These are phyloP conservation scores for Gossypium arboreum DNA, from an alignment of 345 rosid species.

Conservation along the genomic window DNA sequence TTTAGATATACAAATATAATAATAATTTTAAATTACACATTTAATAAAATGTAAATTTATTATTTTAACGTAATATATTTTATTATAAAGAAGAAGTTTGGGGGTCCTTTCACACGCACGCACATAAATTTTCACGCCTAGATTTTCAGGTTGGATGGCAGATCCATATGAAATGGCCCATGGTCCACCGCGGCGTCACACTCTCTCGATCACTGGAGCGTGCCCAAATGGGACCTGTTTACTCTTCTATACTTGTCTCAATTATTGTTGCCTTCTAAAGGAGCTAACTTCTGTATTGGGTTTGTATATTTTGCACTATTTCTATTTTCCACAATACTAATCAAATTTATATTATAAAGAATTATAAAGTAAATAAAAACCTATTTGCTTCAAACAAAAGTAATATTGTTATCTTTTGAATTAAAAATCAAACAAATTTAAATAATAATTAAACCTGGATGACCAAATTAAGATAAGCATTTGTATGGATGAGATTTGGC, in stretches of 20 bases:
- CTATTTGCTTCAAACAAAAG: no score
- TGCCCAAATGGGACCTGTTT: conserved; percentile 10
- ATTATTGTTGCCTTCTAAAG: no score
- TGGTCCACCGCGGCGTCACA: conserved; percentile 9
- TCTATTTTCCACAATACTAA: no score
- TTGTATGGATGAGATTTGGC: background rate
- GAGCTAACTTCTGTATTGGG: no score
- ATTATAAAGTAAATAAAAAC: no score
- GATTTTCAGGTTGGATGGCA: conserved; percentile 9
- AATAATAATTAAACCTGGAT: background rate
- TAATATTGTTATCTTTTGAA: no score
- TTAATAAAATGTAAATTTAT: no score
- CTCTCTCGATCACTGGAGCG: background rate
- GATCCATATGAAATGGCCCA: background rate
- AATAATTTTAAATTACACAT: no score
- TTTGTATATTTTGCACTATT: no score
- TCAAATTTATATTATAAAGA: no score
- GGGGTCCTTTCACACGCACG: background rate
- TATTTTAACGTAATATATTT: background rate
- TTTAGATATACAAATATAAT: no score
- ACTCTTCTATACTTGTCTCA: background rate
- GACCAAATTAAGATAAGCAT: background rate
- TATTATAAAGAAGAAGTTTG: background rate
- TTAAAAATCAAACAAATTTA: no score
- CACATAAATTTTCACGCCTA: conserved; percentile 23